Evolutionary conservation across 2,329 filamentous ascomycete species (phyloP).

Genomic region (Paraphaeosphaeria minitans): DNA sequence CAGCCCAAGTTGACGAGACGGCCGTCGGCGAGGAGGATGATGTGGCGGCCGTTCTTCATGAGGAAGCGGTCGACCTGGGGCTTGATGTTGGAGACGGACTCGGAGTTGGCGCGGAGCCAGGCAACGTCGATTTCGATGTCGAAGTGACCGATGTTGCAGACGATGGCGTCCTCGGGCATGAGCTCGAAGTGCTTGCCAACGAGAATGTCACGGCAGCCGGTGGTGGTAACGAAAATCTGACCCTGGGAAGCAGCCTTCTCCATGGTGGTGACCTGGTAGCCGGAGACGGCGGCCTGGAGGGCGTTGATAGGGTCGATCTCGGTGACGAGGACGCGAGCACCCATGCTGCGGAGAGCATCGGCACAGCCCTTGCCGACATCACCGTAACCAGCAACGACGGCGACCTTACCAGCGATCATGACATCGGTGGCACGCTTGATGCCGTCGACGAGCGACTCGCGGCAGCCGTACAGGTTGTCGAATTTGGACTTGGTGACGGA

Average conservation of each 20-base stretch:
- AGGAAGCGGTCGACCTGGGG: conserved; percentile 98
- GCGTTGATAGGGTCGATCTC: conserved; percentile 99
- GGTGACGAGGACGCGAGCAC: conserved; percentile 93
- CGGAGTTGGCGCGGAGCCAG: conserved; percentile 97
- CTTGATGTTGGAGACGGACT: conserved; percentile 97
- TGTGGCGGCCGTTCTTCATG: conserved; percentile 91
- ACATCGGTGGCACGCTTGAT: conserved; percentile 99
- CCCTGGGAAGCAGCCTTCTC: conserved; percentile 87
- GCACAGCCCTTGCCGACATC: conserved; percentile 99
- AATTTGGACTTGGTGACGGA: conserved; percentile 99
- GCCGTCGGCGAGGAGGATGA: conserved; percentile 98
- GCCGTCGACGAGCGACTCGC: conserved; percentile 96
- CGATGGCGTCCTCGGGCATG: conserved; percentile 97
- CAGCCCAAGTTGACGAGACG: conserved; percentile 99
- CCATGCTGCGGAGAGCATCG: conserved; percentile 94
- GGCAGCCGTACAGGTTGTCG: conserved; percentile 99
- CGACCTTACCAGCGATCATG: conserved; percentile 99
- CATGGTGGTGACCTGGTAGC: conserved; percentile 97
- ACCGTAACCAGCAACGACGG: conserved; percentile 96
- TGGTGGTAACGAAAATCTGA: conserved; percentile 99
- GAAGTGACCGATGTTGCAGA: conserved; percentile 99
- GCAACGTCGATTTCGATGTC: conserved; percentile 99
- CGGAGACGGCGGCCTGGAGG: conserved; percentile 96
- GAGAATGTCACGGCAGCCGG: conserved; percentile 97
- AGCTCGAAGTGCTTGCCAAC: conserved; percentile 88